Evolutionary conservation across 805 yeast genomes (phyloP), one percentile per base, ranked within the genome.

Genomic region (Blastobotrys parvus): DNA sequence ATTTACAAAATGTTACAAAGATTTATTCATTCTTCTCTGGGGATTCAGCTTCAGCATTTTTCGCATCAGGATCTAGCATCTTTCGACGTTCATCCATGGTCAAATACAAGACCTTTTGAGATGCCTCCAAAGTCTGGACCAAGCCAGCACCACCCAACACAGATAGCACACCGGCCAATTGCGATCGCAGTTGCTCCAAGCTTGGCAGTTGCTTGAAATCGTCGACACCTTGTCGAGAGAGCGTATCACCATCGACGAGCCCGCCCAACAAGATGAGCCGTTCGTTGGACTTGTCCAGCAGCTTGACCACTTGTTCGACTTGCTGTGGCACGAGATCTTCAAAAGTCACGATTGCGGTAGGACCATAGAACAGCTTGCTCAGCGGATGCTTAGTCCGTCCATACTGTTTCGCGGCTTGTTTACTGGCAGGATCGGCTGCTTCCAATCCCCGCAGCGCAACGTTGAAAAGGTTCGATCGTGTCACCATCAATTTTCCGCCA

Each of bases 111-210:
- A 68, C 64, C 50, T 77, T 77, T 13, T 84, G 65, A n/a, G 85
- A 69, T 16, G 82, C 60, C 64, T 82, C 81, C 58, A 90, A 72
- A 15, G 95, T 85, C 65, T 75, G 76, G 10, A 83, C 94, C 59
- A 90, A 72, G 8, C 94, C 94, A 36, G 86, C 89, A 57, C 97
- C 97, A 45, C 95, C 85, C 50, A 85, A 70, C 44, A 82, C 65
- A n/a, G 89, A 80, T 57, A 90, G 75, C 44, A 86, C 69, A 8
- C 95, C 95, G 10, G 82, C 81, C 53, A 92, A 74, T 71, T 89
- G 84, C 7, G 83, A 77, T 45, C 85, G 92, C 52, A 90, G 67
- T 52, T 80, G 78, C 35, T 74, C 77, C 57, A 80, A 69, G 3
- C 78, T 64, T 35, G 95, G 92, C 57, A 92, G 72, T 30, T 74